Base-by-base conservation (phyloP, 768 basidiomycete genomes). In the Mycena amicta region DNA sequence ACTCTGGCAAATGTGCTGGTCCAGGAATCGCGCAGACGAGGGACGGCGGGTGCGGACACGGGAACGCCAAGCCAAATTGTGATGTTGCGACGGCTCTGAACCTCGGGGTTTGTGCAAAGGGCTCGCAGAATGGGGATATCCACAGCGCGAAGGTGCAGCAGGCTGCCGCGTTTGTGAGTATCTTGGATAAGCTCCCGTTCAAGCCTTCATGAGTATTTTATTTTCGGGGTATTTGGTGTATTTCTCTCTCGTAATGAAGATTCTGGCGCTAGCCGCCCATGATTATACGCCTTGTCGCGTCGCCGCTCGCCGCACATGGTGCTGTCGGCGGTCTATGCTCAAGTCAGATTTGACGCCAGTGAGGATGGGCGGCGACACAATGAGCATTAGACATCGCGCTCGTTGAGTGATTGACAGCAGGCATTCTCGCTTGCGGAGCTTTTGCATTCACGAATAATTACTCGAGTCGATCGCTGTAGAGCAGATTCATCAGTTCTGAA, bases 1-100 rank as follows among this genome's bases (percentile, higher is more conserved):
- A 51, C 23, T 55, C 50, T 28, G 67, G 67, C 52, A 66, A 66
- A 60, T 68, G 67, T 56, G 67, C 67, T 3, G 67, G 67, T 31
- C 53, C 67, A n/a, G 59, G 40, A 54, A 64, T 68, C 56, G 65
- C 67, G 5, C 67, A 66, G 57, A 52, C 56, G 37, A 59, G 67
- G 63, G 39, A 45, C 45, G 67, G 67, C 25, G 67, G 67, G 23
- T 68, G 67, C 56, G 67, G 67, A 18, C 55, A 57, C 57, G 67
- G 67, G 27, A 55, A 62, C 59, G 40, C 65, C 8, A 22, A 56
- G 28, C 65, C 67, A 52, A 68, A 68, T 62, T 55, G 60, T 59
- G 55, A 61, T 51, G 67, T 43, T 20, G 41, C 41, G 12, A 12
- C 41, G 41, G 41, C 41, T 8, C 41, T 43, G 12, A 43, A 43